phyloP scores from a whole-genome alignment of 2,329 filamentous ascomycete genomes.

The Celoporthe dispersa region DNA sequence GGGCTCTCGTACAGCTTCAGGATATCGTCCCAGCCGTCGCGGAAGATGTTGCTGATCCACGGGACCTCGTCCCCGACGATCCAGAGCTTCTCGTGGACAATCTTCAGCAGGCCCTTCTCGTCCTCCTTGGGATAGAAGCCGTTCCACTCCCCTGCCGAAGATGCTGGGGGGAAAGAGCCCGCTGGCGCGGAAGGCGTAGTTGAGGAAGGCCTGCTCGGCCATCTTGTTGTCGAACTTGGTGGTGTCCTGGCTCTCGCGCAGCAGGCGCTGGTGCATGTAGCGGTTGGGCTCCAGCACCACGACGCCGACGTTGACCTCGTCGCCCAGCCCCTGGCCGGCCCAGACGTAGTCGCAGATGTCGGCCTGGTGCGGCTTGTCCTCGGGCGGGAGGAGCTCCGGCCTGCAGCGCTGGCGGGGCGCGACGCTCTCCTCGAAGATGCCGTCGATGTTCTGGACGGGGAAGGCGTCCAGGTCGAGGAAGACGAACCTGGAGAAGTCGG shows the following conservation, averaged over 20 bases:
- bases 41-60: conserved; percentile 25
- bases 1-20: conserved; percentile 25
- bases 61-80: conserved; percentile 11
- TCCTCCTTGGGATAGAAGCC: conserved; percentile 23
- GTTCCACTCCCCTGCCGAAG: conserved; percentile 26
- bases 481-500: conserved; percentile 20
- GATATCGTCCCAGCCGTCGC: conserved; percentile 23
- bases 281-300: conserved; percentile 28
- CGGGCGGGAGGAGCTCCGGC: conserved; percentile 20
- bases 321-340: conserved; percentile 19
- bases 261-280: conserved; percentile 25
- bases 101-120: conserved; percentile 17
- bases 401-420: conserved; percentile 23
- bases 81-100: conserved; percentile 30
- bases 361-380: conserved; percentile 19
- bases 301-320: conserved; percentile 25
- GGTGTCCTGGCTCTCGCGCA: conserved; percentile 26
- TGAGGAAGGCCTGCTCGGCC: conserved; percentile 28
- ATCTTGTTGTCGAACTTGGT: conserved; percentile 28
- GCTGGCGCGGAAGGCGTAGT: conserved; percentile 18
- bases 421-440: conserved; percentile 19
- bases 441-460: conserved; percentile 23
- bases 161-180: conserved; percentile 17
- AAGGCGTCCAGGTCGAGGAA: conserved; percentile 29
- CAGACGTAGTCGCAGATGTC: conserved; percentile 27